Evolutionary conservation across 148 eudicot species (phyloP).

Genomic region (Simmondsia chinensis): DNA sequence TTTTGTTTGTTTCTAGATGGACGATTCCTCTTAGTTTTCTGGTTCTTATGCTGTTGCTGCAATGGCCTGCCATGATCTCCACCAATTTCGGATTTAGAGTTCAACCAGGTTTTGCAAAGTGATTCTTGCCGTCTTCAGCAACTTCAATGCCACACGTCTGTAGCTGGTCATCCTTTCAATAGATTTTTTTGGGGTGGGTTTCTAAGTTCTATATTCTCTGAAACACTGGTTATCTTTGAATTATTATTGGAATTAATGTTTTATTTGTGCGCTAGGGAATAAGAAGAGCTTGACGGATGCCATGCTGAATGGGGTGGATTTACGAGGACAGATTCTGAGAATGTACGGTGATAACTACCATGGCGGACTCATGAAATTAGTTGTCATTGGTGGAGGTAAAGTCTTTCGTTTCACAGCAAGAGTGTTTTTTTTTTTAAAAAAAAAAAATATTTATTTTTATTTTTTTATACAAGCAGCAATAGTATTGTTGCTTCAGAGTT

Average conservation of each 20-base stretch:
- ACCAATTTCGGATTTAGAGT: constrained; percentile 35
- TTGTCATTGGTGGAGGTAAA: constrained; percentile 89
- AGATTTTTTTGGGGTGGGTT: constrained; percentile 84
- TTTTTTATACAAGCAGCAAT: no score
- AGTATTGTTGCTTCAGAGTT: no score
- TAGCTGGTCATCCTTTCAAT: constrained; percentile 69
- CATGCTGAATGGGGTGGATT: constrained; percentile 75
- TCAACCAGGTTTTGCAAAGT: constrained; percentile 90
- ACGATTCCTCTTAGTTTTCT: neutral
- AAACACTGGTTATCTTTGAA: constrained; percentile 1
- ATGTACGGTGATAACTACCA: constrained; percentile 61
- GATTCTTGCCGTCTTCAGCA: constrained; percentile 95
- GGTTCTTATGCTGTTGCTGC: constrained; percentile 1
- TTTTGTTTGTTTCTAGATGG: neutral
- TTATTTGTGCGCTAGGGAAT: constrained; percentile 41
- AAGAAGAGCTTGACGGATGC: constrained; percentile 94
- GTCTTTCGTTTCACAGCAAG: constrained; percentile 3
- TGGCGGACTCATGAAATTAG: constrained; percentile 80
- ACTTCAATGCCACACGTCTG: constrained; percentile 83
- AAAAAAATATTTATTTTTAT: no score
- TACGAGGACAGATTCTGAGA: constrained; percentile 67
- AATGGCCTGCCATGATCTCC: constrained; percentile 3
- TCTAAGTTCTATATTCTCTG: constrained; percentile 1
- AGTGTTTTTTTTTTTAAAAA: no score
- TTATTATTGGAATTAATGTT: constrained; percentile 6